Base-by-base conservation (phyloP, 257 asterid genomes). In the Vinca minor region DNA sequence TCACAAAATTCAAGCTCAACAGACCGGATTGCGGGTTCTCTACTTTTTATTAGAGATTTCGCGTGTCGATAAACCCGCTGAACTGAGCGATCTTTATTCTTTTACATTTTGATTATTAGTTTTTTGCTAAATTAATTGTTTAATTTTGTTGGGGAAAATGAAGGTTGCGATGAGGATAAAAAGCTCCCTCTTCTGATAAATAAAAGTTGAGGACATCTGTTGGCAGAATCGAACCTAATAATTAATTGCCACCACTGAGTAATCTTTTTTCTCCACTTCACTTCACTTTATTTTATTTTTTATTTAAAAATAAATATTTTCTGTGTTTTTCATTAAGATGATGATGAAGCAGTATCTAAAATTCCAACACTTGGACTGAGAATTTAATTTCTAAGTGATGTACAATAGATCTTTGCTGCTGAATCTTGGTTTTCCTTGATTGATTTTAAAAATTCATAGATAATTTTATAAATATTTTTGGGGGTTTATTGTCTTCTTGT, bases 121-220 rank as follows among this genome's bases (percentile, higher is more conserved):
- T 5, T 7, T 7, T 26, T 59, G 17, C 8, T 17, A 26, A 42
- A 41, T 4, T 1, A 8, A 5, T 3, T 15, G 34, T 18, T 18
- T 34, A 7, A n/a, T 34, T 34, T 69, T 39, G 53, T n/a, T n/a
- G 63, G 65, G 44, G 38, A 34, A 58, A 42, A 14, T 10, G 20
- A 52, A 25, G 65, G 50, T 72, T 73, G 64, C 95, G 17, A 74
- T 82, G 96, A 90, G 67, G 95, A 90, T 77, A 70, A 32, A 15
- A 89, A 82, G 96, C 97, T 90, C 97, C 93, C 97, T 90, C 96
- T 90, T 81, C 95, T 83, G 95, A 85, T 63, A 21, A 36, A 29
- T 23, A 10, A 36, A n/a, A 62, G 63, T 71, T 87, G 95, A 79
- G 89, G 95, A 85, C 48, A 67, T 15, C 69, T 64, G 90, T 88